A percentile compares a stretch with the other conserved stretches of the same genome.
phyloP scores from a whole-genome alignment of 2,329 filamentous ascomycete species.

The Ascochyta fabae region DNA sequence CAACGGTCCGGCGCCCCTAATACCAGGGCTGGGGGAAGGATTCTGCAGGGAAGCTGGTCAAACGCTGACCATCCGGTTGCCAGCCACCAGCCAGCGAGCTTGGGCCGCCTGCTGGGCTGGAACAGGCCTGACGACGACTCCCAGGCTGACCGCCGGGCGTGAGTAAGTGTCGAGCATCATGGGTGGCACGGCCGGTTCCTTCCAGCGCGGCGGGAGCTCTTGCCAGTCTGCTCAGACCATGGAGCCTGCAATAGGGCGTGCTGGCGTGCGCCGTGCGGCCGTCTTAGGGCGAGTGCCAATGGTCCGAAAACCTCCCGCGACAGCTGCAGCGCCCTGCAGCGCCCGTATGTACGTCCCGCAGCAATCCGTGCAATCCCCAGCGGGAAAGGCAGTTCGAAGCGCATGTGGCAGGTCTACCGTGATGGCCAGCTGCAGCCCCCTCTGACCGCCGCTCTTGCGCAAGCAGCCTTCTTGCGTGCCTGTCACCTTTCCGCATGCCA shows the following conservation, averaged over 20 bases:
- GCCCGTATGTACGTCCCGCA: too few relatives aligned
- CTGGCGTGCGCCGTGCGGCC: too few relatives aligned
- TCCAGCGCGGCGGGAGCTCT: constrained; percentile 34
- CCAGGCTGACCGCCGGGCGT: constrained; percentile 29
- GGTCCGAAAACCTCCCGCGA: constrained; percentile 36
- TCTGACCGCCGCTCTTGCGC: constrained; percentile 17
- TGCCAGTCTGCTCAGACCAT: constrained; percentile 4
- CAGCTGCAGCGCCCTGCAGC: not conserved
- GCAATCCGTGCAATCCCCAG: not conserved
- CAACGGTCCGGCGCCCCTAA: constrained; percentile 30
- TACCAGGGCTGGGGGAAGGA: constrained; percentile 31
- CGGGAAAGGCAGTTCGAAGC: constrained; percentile 2
- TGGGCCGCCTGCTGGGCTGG: constrained; percentile 35
- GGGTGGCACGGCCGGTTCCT: constrained; percentile 33
- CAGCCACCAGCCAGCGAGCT: constrained; percentile 35
- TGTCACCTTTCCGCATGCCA: too few relatives aligned
- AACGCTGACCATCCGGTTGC: constrained; percentile 36
- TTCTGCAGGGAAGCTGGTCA: constrained; percentile 38
- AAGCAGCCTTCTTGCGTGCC: not conserved
- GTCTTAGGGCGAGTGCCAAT: constrained; percentile 21
- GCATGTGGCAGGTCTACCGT: constrained; percentile 30
- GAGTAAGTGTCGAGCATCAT: constrained; percentile 27
- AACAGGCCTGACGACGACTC: constrained; percentile 31
- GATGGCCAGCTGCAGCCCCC: constrained; percentile 1
- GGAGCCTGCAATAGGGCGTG: too few relatives aligned